Base-by-base conservation (phyloP, 768 basidiomycete species). In the Coprinopsis sp. region DNA sequence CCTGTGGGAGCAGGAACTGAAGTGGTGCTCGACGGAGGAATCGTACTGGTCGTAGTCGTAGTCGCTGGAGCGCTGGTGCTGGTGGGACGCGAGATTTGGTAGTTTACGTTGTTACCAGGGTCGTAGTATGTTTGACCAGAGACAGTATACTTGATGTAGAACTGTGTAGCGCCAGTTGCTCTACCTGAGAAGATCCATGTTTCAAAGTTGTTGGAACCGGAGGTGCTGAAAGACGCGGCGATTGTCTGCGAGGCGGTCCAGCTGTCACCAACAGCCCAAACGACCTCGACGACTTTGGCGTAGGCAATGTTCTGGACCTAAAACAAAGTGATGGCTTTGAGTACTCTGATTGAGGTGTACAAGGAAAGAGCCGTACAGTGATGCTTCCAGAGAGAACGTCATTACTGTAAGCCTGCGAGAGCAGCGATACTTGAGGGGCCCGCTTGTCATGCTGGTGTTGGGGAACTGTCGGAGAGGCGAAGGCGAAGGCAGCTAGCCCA, bases 231-330 rank as follows among this genome's bases (percentile, higher is more conserved):
- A 5, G 28, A 13, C 2, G 47, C 47, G 14, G 47, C 11, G 2
- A 48, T 48, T 4, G 31, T 27, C 27, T 48, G 47, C n/a, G 47
- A 34, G n/a, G 40, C 47, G 14, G 22, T 25, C 47, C 47, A 48
- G 14, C 19, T 23, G 30, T 34, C 34, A 3, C 47, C 47, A n/a
- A 42, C 37, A 6, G 47, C 47, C 16, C 24, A 48, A 14, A 31
- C 28, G 6, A 48, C 47, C 21, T 22, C 34, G 25, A 48, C 47
- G 13, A 48, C 39, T 23, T 48, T 48, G 19, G 38, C 25, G 23
- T 48, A 48, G 6, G 47, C 47, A 19, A 48, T 48, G n/a, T 48
- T 48, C 34, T 48, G 39, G 33, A 48, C 30, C 47, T 48, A 1
- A 14, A 31, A n/a, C n/a, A n/a, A n/a, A n/a, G n/a, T n/a, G n/a